Base-by-base conservation (phyloP, 2,329 filamentous ascomycete species). In the Helminthosporium solani region DNA sequence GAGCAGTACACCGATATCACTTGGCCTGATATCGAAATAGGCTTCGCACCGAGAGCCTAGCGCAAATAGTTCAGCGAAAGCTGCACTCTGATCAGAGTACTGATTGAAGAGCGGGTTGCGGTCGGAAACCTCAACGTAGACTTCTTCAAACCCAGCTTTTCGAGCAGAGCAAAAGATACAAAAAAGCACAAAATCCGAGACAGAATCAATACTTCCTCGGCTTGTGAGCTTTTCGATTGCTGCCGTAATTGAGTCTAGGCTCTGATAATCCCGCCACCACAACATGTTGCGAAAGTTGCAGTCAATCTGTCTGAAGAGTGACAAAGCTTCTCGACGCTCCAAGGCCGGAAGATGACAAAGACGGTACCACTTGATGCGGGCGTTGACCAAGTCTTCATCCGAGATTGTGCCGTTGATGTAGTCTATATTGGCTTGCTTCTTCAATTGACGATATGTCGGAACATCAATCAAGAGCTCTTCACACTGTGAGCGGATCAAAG, bases 51-150 rank as follows among this genome's bases (percentile, higher is more conserved):
- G 78, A 3, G 82, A 84, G 1, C 82, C 82, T 1, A 84, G 70
- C 0, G 81, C 82, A 64, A 83, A 85, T 0, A 83, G 76, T 58
- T 85, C 82, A 1, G 82, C 78, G 55, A 85, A 85, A 6, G 80
- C 80, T 25, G 81, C 82, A 12, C 82, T 81, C 61, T 85, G 82
- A 46, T 85, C 82, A 1, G 80, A 72, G 45, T 83, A 81, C 16
- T 77, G 73, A 43, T 83, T 79, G 63, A 83, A 82, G 8, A 84
- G 68, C 0, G 81, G 82, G 54, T 83, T 84, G 7, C 81, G 73
- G 56, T 85, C 82, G 0, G 79, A 81, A 1, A 83, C 79, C 60
- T 85, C 82, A 11, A 81, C 70, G 56, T 84, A 85, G 0, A 85
- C 78, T 47, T 85, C 81, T 48, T 84, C 80, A 34, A 84, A 77